Base-by-base conservation (phyloP, 2,329 filamentous ascomycete genomes). In the Venturia aucupariae region DNA sequence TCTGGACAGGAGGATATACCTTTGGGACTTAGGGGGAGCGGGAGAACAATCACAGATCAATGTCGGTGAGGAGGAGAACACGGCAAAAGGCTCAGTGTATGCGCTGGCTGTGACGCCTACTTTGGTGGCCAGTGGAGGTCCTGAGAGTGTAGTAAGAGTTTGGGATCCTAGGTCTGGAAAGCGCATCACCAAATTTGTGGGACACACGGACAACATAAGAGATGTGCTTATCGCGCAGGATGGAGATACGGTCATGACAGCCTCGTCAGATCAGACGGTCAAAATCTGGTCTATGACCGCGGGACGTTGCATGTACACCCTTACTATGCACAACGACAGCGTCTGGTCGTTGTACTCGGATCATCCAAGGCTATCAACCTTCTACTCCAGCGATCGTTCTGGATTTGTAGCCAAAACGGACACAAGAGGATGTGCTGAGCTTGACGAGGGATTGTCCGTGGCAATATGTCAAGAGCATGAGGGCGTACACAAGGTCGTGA, bases 311-410 rank as follows among this genome's bases (percentile, higher is more conserved):
- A 93, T 97, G 88, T 91, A 97, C 76, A 99, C 94, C 0, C 84
- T 99, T 70, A 97, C 92, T 64, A 99, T 99, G 94, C 94, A 99
- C 77, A 96, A 96, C 72, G 92, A 96, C 72, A 97, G 92, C 73
- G 90, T 99, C 27, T 99, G 94, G 94, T 95, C 91, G 1, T 81
- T 99, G 27, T 96, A 89, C 75, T 97, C 94, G 0, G 87, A 93
- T 63, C 86, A 96, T 70, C 92, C 92, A 0, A 84, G 89, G 65
- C 82, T 99, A 4, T 88, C 88, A 11, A 84, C 96, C 38, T 97
- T 99, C 75, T 97, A 97, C 78, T 97, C 93, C 64, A 90, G 89
- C 69, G 94, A 99, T 76, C 87, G 93, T 62, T 92, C 91, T 0
- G 94, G 94, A 2, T 77, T 97, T 67, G 88, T 99, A n/a, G 93